Conservation (phyloP, 306 rosid species). For the Vachellia collinsii region DNA sequence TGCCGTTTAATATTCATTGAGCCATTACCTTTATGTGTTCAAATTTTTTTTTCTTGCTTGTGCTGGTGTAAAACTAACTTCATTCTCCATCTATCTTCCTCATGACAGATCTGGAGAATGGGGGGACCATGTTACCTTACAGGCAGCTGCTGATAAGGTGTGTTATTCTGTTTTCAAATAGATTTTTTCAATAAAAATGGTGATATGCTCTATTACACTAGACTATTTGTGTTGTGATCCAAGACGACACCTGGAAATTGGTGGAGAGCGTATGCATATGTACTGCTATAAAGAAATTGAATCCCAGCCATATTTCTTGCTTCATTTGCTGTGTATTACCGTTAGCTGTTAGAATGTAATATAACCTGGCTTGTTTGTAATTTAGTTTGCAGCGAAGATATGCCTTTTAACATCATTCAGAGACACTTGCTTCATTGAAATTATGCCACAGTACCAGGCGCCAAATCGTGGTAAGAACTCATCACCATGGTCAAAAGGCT, state of each 20-base stretch:
- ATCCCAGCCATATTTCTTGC: not conserved
- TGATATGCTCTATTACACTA: not conserved
- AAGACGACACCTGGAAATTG: not conserved
- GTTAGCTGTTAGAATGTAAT: constrained; percentile 8
- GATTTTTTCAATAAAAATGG: not conserved
- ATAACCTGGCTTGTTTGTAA: constrained; percentile 41
- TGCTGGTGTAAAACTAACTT: constrained; percentile 15
- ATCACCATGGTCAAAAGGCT: not conserved
- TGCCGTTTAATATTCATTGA: constrained; percentile 22
- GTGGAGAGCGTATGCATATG: not conserved
- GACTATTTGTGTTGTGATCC: not conserved
- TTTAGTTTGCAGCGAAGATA: constrained; percentile 71
- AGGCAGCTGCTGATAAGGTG: constrained; percentile 83
- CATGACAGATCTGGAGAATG: constrained; percentile 65
- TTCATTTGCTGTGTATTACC: not conserved
- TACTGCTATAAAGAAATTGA: not conserved
- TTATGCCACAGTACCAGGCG: constrained; percentile 54
- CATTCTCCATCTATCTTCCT: constrained; percentile 38
- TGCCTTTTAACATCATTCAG: constrained; percentile 72
- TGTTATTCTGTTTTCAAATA: constrained; percentile 6
- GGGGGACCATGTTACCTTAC: constrained; percentile 76
- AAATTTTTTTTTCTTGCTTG: constrained; percentile 16
- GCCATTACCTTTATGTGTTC: constrained; percentile 28
- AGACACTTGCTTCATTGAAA: constrained; percentile 67
- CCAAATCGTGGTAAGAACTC: constrained; percentile 61